Evolutionary conservation across 106 monocot genomes (phyloP).

Genomic region (Dioscorea alata): DNA sequence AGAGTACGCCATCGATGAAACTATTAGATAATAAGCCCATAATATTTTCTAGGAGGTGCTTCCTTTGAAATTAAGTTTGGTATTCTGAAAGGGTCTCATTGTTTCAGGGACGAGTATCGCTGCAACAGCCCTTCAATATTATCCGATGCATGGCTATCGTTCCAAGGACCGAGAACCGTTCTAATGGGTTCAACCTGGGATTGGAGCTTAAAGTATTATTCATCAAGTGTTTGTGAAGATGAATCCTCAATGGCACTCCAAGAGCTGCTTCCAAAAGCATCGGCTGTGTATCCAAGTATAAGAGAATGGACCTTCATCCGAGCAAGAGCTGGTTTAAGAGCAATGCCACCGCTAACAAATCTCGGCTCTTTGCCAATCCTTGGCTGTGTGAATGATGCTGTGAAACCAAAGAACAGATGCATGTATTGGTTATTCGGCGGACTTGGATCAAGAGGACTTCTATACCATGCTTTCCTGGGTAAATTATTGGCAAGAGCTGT

Average conservation of each 20-base stretch:
- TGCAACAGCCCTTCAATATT: constrained; percentile 62
- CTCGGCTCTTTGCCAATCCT: constrained; percentile 80
- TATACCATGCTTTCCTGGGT: constrained; percentile 87
- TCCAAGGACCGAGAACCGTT: constrained; percentile 52
- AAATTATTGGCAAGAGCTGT: constrained; percentile 77
- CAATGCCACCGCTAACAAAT: constrained; percentile 84
- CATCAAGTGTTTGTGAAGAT: constrained; percentile 35
- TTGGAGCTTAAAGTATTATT: constrained; percentile 59
- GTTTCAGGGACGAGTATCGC: constrained; percentile 35
- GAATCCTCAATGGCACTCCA: constrained; percentile 49
- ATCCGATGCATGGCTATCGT: constrained; percentile 91
- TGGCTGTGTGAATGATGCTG: constrained; percentile 52
- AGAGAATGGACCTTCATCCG: constrained; percentile 52
- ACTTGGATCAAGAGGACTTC: constrained; percentile 82
- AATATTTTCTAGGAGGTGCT: too few species aligned
- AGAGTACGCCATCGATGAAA: background rate
- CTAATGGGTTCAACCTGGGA: constrained; percentile 96
- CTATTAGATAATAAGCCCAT: background rate
- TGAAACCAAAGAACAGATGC: constrained; percentile 18
- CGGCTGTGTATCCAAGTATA: constrained; percentile 69
- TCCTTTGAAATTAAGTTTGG: background rate
- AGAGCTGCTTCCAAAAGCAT: constrained; percentile 66
- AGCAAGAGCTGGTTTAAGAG: constrained; percentile 76
- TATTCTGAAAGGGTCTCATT: background rate
- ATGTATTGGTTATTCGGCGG: constrained; percentile 78